These are phyloP conservation scores for Rhodotorula sp. DNA, from an alignment of 1,284 basidiomycete species.

Conservation along the genomic window DNA sequence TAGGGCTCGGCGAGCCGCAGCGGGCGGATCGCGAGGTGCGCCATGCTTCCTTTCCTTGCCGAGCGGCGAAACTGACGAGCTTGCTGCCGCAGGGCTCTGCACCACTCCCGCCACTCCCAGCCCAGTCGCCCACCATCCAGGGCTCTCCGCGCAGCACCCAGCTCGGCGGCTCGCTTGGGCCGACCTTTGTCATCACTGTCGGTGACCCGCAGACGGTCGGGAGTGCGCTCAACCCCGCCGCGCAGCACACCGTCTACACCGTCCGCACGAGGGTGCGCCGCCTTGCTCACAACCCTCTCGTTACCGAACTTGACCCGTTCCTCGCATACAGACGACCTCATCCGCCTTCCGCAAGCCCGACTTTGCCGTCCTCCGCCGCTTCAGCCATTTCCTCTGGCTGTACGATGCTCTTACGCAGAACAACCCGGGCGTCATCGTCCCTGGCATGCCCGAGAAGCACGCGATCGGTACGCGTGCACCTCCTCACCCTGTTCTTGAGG, in stretches of 20 bases:
- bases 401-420: slow-evolving; percentile 85
- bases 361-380: slow-evolving; percentile 89
- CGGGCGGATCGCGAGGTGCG: slow-evolving; percentile 13
- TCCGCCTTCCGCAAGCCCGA: slow-evolving; percentile 74
- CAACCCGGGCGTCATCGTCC: slow-evolving; percentile 96
- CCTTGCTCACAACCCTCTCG: rapidly evolving
- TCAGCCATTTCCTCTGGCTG: slow-evolving; percentile 96
- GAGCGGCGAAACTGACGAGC: not conserved
- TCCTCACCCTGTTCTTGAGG: not conserved
- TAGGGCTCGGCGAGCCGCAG: not conserved
- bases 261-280: slow-evolving; percentile 74
- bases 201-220: slow-evolving; percentile 93
- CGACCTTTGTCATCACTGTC: slow-evolving; percentile 70
- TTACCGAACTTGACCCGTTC: not conserved
- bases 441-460: slow-evolving; percentile 94
- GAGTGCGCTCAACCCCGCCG: slow-evolving; percentile 66
- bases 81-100: slow-evolving; percentile 9
- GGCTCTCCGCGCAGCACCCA: slow-evolving; percentile 25
- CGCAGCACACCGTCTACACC: slow-evolving; percentile 91
- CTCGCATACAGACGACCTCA: slow-evolving; percentile 70
- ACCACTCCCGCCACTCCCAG: slow-evolving; percentile 30
- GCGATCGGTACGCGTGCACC: slow-evolving; percentile 62
- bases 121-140: not conserved
- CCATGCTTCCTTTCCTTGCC: not conserved
- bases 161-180: slow-evolving; percentile 43